Conservation (phyloP, 345 rosid genomes). For the Excoecaria cochinchinensis region DNA sequence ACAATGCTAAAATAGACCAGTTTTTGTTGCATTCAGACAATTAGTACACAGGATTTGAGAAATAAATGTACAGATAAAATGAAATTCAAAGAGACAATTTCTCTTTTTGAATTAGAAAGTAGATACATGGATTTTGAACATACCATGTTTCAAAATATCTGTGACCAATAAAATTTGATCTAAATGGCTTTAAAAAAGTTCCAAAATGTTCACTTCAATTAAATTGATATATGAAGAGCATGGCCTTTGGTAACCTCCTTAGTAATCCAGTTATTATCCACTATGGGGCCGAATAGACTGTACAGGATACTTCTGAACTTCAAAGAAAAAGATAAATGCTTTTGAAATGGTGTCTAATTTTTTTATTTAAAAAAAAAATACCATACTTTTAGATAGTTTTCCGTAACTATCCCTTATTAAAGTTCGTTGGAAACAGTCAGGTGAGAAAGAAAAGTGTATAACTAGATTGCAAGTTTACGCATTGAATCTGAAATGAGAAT, state of each 20-base stretch:
- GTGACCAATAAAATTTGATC: neutral
- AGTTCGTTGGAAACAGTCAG: too few species aligned
- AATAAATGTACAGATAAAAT: neutral
- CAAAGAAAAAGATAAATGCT: neutral
- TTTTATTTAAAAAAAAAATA: neutral
- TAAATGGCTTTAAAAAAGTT: neutral
- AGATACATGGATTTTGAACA: neutral
- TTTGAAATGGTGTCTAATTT: neutral
- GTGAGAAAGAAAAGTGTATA: too few species aligned
- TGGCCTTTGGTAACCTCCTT: neutral
- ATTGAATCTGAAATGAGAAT: too few species aligned
- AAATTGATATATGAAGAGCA: neutral
- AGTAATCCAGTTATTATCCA: neutral
- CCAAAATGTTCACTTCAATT: neutral
- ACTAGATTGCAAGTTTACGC: too few species aligned
- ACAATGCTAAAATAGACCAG: neutral
- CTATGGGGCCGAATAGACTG: neutral
- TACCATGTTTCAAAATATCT: neutral
- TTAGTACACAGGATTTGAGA: neutral
- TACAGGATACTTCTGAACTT: neutral
- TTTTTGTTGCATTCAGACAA: neutral
- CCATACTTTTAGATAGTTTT: neutral
- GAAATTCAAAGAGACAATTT: neutral
- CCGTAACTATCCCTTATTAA: too few species aligned
- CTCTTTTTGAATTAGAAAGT: neutral